phyloP scores from a whole-genome alignment of 257 asterid genomes.

The Nicotiana tomentosiformis region DNA sequence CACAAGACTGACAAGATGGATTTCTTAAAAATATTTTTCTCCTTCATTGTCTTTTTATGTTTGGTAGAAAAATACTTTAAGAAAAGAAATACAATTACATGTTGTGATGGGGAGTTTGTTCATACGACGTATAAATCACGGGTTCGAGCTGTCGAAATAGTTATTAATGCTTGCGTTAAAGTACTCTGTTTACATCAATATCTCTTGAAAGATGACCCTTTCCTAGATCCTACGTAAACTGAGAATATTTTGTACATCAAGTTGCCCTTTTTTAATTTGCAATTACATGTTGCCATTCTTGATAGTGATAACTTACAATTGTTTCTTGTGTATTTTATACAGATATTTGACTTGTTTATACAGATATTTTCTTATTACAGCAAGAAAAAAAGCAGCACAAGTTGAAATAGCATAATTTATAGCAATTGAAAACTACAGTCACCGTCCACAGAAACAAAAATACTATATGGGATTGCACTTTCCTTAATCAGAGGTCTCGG shows the following conservation, averaged over 20 bases:
- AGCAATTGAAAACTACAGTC: not conserved
- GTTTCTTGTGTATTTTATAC: too few relatives aligned
- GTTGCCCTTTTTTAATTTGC: too few relatives aligned
- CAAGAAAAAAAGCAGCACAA: not conserved
- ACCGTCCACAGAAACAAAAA: not conserved
- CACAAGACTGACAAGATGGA: not conserved
- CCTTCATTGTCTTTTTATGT: not conserved
- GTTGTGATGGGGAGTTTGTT: too few relatives aligned
- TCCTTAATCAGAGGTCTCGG: accelerated
- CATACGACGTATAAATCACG: too few relatives aligned
- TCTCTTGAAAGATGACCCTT: accelerated
- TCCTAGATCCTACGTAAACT: accelerated
- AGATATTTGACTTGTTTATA: not conserved
- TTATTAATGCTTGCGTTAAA: accelerated
- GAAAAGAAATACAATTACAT: too few relatives aligned
- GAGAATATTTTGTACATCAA: too few relatives aligned
- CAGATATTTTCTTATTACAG: not conserved
- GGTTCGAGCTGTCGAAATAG: too few relatives aligned
- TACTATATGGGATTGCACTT: too few relatives aligned
- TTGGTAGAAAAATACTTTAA: not conserved
- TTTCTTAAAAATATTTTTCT: not conserved
- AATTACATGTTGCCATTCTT: not conserved
- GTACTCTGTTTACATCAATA: too few relatives aligned
- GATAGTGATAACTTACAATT: not conserved
- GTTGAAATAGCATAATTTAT: not conserved